Conservation (phyloP, 192 early-diverging fungal species). For the Gaertneriomyces sp. region DNA sequence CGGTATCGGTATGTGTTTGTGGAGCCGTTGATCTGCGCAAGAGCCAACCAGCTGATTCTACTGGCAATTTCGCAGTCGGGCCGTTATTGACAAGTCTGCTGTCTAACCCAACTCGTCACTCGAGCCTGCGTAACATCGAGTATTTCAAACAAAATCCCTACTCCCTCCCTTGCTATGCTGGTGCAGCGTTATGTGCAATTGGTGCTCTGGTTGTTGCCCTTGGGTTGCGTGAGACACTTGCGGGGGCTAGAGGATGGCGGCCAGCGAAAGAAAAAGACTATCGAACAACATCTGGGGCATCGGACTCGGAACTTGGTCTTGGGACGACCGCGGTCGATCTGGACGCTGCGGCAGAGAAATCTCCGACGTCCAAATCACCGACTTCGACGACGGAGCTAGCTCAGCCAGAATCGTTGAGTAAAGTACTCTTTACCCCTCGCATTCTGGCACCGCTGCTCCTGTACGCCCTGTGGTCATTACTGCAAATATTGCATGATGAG, state of each 20-base stretch:
- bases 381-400: no score
- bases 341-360: no score
- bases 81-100: slow-evolving; percentile 81
- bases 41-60: neutral
- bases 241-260: neutral
- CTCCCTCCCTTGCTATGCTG: slow-evolving; percentile 76
- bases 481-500: slow-evolving; percentile 48
- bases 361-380: no score
- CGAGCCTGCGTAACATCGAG: slow-evolving; percentile 52
- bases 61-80: slow-evolving; percentile 33
- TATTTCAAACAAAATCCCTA: slow-evolving; percentile 74
- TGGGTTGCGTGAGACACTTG: slow-evolving; percentile 39
- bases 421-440: neutral
- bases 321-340: no score
- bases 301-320: no score
- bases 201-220: slow-evolving; percentile 62
- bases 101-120: slow-evolving; percentile 69
- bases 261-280: neutral
- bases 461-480: slow-evolving; percentile 35
- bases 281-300: no score
- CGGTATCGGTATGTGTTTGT: slow-evolving; percentile 9
- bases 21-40: neutral
- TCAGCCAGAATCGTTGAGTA: no score
- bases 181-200: slow-evolving; percentile 55
- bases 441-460: slow-evolving; percentile 22